Percentiles rank a stretch among this genome's conserved stretches.
phyloP scores from a whole-genome alignment of 106 monocot species.

The Gastrodia elata region DNA sequence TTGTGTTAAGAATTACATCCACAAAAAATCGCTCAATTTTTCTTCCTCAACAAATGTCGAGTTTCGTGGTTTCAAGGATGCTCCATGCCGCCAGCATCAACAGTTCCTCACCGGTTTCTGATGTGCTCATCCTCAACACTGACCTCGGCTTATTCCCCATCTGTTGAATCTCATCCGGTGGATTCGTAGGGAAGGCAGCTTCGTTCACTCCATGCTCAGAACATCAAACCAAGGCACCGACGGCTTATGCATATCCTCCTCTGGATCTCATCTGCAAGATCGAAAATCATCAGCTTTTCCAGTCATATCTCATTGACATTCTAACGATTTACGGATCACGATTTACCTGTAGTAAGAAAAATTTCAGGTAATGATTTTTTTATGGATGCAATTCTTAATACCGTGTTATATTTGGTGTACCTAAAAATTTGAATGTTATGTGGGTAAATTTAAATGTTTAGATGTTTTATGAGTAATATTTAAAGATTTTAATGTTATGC shows the following conservation, averaged over 20 bases:
- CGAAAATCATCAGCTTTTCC: conserved; percentile 68
- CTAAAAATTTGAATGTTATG: too few relatives aligned
- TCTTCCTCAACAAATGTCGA: conserved; percentile 13
- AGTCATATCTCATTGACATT: conserved; percentile 59
- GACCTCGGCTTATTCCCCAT: conserved; percentile 43
- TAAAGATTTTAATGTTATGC: too few relatives aligned
- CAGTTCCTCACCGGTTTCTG: conserved; percentile 29
- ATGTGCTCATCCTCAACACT: conserved; percentile 33
- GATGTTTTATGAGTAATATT: too few relatives aligned
- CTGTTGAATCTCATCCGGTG: conserved; percentile 76
- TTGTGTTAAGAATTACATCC: too few relatives aligned
- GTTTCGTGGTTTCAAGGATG: conserved; percentile 24
- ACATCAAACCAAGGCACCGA: conserved; percentile 23
- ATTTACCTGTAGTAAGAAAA: conserved; percentile 28
- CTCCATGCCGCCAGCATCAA: conserved; percentile 18
- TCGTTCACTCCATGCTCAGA: conserved; percentile 71
- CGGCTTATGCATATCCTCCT: conserved; percentile 40
- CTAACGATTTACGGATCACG: conserved; percentile 11
- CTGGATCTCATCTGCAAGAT: conserved; percentile 31
- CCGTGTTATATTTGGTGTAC: too few relatives aligned
- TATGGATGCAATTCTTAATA: not conserved
- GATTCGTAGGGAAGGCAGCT: conserved; percentile 76
- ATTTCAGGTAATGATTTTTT: conserved; percentile 56
- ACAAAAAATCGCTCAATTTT: too few relatives aligned
- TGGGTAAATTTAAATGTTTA: too few relatives aligned